Conservation (phyloP, 23 red algal species). For the Chondrus crispus region DNA sequence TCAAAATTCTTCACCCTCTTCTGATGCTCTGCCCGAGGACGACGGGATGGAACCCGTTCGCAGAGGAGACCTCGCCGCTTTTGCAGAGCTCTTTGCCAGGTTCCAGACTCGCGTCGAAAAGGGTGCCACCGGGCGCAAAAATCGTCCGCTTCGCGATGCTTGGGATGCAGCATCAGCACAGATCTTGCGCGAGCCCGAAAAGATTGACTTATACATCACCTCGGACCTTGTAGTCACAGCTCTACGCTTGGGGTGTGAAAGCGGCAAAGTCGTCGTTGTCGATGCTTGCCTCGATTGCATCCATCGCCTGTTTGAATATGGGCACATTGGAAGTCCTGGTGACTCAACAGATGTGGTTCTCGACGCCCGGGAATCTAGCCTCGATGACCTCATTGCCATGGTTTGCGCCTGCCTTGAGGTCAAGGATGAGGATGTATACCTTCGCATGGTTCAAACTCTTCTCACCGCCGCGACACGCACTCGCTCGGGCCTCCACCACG, state of each 20-base stretch:
- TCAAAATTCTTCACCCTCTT: background rate
- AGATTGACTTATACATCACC: background rate
- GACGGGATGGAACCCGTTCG: background rate
- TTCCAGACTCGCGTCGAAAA: slow-evolving; percentile 56
- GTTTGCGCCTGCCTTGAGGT: slow-evolving; percentile 87
- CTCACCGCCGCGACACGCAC: slow-evolving; percentile 76
- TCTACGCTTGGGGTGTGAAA: slow-evolving; percentile 36
- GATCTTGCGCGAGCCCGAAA: slow-evolving; percentile 15
- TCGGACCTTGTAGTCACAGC: slow-evolving; percentile 47
- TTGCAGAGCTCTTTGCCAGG: slow-evolving; percentile 53
- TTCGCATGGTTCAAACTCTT: slow-evolving; percentile 91
- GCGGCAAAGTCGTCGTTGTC: slow-evolving; percentile 54
- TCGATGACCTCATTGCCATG: slow-evolving; percentile 74
- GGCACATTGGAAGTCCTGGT: slow-evolving; percentile 46
- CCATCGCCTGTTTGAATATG: slow-evolving; percentile 82
- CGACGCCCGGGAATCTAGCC: slow-evolving; percentile 8
- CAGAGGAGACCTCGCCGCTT: slow-evolving; percentile 53
- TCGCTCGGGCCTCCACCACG: slow-evolving; percentile 69
- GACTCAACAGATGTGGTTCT: slow-evolving; percentile 31
- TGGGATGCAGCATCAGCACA: slow-evolving; percentile 38
- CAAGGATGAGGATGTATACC: slow-evolving; percentile 84
- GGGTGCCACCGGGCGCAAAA: slow-evolving; percentile 50
- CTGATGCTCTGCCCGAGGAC: background rate
- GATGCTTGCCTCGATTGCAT: slow-evolving; percentile 82
- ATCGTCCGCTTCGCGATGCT: slow-evolving; percentile 52